Percentiles rank a stretch among this genome's conserved stretches.
Evolutionary conservation across 75 land plant species (phyloP).

Genomic region (Pinus albicaulis): DNA sequence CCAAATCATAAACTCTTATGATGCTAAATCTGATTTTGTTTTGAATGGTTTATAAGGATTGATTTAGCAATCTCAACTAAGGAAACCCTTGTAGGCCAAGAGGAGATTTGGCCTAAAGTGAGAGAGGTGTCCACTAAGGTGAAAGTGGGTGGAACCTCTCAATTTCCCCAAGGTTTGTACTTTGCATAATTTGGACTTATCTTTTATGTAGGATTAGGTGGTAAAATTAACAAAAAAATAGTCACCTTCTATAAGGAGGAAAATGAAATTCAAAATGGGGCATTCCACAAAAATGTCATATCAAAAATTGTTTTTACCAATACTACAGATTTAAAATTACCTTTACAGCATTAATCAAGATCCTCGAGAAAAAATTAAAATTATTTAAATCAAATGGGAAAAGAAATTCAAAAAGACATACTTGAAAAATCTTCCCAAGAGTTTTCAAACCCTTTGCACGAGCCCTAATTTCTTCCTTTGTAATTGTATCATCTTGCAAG

Average conservation of each 20-base stretch:
- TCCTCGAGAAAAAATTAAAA: background rate
- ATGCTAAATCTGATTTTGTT: no score
- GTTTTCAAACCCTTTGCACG: slow-evolving; percentile 57
- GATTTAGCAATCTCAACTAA: no score
- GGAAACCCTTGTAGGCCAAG: no score
- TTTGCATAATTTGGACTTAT: no score
- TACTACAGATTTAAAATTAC: background rate
- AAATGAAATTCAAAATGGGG: background rate
- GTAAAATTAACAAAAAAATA: no score
- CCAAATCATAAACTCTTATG: no score
- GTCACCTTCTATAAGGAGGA: background rate
- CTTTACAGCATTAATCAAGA: background rate
- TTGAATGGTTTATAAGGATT: no score
- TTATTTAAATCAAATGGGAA: background rate
- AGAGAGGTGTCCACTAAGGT: no score
- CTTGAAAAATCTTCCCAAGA: slow-evolving; percentile 69
- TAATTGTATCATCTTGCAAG: slow-evolving; percentile 46
- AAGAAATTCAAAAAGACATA: slow-evolving; percentile 3
- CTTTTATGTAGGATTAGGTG: no score
- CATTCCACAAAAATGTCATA: background rate
- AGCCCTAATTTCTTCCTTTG: slow-evolving; percentile 60
- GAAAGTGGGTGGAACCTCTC: no score
- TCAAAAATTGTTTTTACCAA: background rate
- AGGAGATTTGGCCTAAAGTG: no score
- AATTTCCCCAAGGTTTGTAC: no score